These are phyloP conservation scores for Pythium brassicae DNA, from an alignment of 352 stramenopile species.

Conservation along the genomic window DNA sequence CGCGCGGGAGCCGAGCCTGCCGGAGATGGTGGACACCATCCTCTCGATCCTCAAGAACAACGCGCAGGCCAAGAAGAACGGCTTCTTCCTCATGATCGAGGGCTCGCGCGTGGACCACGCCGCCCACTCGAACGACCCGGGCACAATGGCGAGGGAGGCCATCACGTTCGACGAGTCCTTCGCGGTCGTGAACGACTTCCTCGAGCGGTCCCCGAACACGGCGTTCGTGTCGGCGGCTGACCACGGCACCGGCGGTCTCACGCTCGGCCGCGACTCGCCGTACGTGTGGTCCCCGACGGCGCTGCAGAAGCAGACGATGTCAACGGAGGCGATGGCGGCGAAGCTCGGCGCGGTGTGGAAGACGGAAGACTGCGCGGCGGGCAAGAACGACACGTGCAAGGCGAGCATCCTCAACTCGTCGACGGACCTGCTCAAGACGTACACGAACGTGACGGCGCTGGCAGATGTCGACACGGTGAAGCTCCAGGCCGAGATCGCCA, in stretches of 20 bases:
- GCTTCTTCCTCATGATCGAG: conserved; percentile 77
- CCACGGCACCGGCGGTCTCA: conserved; percentile 63
- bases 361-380: conserved; percentile 23
- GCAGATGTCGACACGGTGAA: conserved; percentile 19
- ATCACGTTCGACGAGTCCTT: conserved; percentile 70
- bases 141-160: conserved; percentile 61
- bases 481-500: conserved; percentile 33
- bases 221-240: conserved; percentile 54
- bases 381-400: conserved; percentile 45
- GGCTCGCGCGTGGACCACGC: conserved; percentile 68
- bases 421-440: conserved; percentile 38
- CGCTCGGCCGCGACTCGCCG: conserved; percentile 34
- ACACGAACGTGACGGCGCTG: conserved; percentile 51
- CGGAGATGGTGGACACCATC: conserved; percentile 63
- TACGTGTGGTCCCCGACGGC: conserved; percentile 51
- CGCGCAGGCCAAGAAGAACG: conserved; percentile 61
- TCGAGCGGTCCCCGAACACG: conserved; percentile 43
- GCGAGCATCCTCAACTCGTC: conserved; percentile 25
- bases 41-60: conserved; percentile 64
- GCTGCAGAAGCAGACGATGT: conserved; percentile 52
- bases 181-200: conserved; percentile 54
- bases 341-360: conserved; percentile 32
- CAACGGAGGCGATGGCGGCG: conserved; percentile 49
- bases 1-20: conserved; percentile 45
- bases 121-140: conserved; percentile 61